A percentile compares a stretch with the other conserved stretches of the same genome.
phyloP scores from a whole-genome alignment of 805 yeast genomes.

The Wickerhamiella brachini region DNA sequence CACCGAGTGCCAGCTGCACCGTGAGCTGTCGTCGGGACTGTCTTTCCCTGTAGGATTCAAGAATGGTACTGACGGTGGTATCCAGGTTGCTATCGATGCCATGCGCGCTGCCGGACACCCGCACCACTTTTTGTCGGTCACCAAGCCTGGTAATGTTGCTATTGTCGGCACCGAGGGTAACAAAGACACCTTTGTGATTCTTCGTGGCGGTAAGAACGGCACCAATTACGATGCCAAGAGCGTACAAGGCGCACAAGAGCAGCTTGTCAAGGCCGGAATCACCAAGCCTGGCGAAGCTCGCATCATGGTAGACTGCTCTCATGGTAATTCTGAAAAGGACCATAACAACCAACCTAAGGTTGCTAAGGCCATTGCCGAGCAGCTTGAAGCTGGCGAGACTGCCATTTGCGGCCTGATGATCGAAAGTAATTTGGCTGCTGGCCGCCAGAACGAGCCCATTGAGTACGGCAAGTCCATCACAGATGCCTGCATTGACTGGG shows the following conservation, averaged over 20 bases:
- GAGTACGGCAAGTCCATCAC: conserved; percentile 76
- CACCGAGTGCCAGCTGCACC: conserved; percentile 92
- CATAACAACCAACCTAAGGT: conserved; percentile 90
- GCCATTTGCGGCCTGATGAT: conserved; percentile 90
- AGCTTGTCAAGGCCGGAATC: conserved; percentile 34
- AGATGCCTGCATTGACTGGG: conserved; percentile 96
- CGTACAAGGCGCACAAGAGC: conserved; percentile 51
- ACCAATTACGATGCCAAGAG: conserved; percentile 76
- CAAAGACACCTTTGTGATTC: conserved; percentile 73
- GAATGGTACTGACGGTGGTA: conserved; percentile 93
- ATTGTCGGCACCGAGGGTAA: conserved; percentile 94
- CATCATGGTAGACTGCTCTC: conserved; percentile 95
- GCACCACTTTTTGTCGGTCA: conserved; percentile 88
- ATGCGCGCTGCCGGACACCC: conserved; percentile 82
- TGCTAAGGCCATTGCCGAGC: conserved; percentile 62
- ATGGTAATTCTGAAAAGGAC: conserved; percentile 86
- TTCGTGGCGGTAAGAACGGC: conserved; percentile 91
- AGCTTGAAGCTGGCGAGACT: conserved; percentile 59
- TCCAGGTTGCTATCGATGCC: conserved; percentile 92
- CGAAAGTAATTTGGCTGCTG: conserved; percentile 82
- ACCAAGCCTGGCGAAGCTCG: conserved; percentile 29
- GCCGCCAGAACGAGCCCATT: conserved; percentile 77
- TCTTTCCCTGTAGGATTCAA: conserved; percentile 98
- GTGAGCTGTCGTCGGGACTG: conserved; percentile 92
- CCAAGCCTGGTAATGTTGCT: conserved; percentile 93